These are phyloP conservation scores for Lepiota brunneoincarnata DNA, from an alignment of 768 basidiomycete genomes.

Conservation along the genomic window DNA sequence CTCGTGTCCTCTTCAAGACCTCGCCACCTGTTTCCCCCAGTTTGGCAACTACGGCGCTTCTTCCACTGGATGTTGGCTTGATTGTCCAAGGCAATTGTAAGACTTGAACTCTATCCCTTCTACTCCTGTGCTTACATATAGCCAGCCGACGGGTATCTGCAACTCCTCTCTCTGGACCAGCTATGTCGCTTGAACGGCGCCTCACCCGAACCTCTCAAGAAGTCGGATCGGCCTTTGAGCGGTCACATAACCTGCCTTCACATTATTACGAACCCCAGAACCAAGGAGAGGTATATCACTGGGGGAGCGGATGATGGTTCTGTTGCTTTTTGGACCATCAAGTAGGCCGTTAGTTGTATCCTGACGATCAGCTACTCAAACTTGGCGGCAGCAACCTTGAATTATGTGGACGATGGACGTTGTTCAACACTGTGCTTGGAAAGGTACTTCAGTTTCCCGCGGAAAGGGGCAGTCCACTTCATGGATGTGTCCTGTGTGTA, in stretches of 20 bases:
- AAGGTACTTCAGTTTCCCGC: conserved; percentile 56
- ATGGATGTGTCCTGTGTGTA: conserved; percentile 69
- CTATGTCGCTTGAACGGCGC: conserved; percentile 27
- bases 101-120: conserved; percentile 17
- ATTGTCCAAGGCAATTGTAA: conserved; percentile 67
- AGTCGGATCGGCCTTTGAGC: conserved; percentile 45
- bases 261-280: conserved; percentile 52
- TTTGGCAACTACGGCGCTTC: conserved; percentile 12
- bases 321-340: conserved; percentile 67
- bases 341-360: conserved; percentile 38
- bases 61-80: conserved; percentile 55
- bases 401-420: conserved; percentile 66
- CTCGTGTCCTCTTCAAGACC: background rate
- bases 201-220: conserved; percentile 26
- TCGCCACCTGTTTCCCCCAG: background rate
- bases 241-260: conserved; percentile 52
- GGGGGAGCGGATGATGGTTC: conserved; percentile 81
- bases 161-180: conserved; percentile 41
- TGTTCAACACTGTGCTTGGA: conserved; percentile 66
- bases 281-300: conserved; percentile 60
- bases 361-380: background rate
- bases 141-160: conserved; percentile 52
- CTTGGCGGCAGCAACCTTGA: conserved; percentile 49
- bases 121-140: conserved; percentile 10
- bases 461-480: conserved; percentile 52